Evolutionary conservation across 495 filamentous ascomycete genomes (phyloP), one percentile per base, ranked within the genome.

Genomic region (Pyrenopolyporus hunteri): DNA sequence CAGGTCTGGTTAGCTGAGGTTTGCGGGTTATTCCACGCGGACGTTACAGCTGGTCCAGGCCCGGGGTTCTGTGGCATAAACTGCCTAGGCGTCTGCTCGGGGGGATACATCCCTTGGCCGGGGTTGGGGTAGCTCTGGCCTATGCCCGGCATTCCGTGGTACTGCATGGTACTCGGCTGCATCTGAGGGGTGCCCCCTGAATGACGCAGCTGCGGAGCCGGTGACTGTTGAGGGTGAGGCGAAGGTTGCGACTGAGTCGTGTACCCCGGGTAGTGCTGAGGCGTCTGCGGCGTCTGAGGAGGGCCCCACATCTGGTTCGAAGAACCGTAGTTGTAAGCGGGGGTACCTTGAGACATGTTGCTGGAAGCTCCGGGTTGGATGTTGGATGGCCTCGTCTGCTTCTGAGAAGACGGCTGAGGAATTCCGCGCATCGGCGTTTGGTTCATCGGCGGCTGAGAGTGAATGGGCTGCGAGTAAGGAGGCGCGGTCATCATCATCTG

Each of bases 171-270:
- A 56, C 73, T 78, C 47, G 82, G 78, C 63, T 86, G 82, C 69
- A 87, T 82, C 69, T 87, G 86, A 33, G 84, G 78, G 42, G 72
- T 83, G 59, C 62, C 81, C 73, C 69, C 79, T 59, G 75, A 83
- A 74, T 88, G 87, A 22, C 84, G 86, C 11, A 87, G 76, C 56
- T 86, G 86, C 20, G 84, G 81, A 23, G 83, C 79, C 5, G 79
- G 82, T 29, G 85, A 83, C 26, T 86, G 83, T 17, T 84, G 79
- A 11, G 80, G 78, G 44, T 84, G 81, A 31, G 74, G 84, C 3
- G 83, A 82, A 14, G 78, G 78, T 57, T 88, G 85, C 11, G 85
- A 75, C 63, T 83, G 82, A 2, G 79, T 69, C 10, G 76, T 78
- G 55, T 80, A 79, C 39, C 75, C 74, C 14, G 68, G 69, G 59